These are phyloP conservation scores for Dinochytrium kinnereticum DNA, from an alignment of 371 early-diverging fungal genomes.

Conservation along the genomic window DNA sequence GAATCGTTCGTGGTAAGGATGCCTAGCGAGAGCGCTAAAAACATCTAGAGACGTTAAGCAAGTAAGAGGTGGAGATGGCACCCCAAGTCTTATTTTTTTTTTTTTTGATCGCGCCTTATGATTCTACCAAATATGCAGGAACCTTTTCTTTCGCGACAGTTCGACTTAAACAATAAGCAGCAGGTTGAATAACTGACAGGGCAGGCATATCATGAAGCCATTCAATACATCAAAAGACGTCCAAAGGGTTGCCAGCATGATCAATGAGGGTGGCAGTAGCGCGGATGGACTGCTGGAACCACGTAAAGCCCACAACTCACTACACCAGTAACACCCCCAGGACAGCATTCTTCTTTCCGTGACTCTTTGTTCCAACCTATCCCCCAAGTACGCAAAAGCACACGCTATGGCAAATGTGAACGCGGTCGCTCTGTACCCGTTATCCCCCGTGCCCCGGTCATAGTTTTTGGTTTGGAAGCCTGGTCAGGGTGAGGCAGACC, in stretches of 20 bases:
- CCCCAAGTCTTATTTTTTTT: constrained; percentile 1
- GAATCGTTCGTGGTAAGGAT: constrained; percentile 24
- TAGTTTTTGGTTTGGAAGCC: constrained; percentile 16
- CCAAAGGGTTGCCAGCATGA: constrained; percentile 13
- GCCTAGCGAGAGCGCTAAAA: constrained; percentile 14
- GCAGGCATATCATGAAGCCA: constrained; percentile 17
- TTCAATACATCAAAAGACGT: constrained; percentile 4
- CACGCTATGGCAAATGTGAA: constrained; percentile 31
- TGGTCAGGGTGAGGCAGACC: constrained; percentile 10
- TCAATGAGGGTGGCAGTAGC: constrained; percentile 12
- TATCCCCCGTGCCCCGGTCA: constrained; percentile 28
- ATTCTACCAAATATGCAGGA: constrained; percentile 1
- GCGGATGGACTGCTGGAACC: constrained; percentile 18
- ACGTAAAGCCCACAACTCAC: constrained; percentile 21
- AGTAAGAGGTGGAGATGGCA: constrained; percentile 1
- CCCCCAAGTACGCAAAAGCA: constrained; percentile 22
- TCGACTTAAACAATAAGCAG: neutral
- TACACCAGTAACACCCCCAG: constrained; percentile 15
- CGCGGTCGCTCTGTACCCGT: constrained; percentile 23
- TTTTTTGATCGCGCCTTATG: neutral
- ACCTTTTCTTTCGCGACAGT: neutral
- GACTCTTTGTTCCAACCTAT: constrained; percentile 24
- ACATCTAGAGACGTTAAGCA: neutral
- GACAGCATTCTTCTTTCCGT: constrained; percentile 27
- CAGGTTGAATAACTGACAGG: neutral